Percentiles rank a stretch among this genome's conserved stretches.
Conservation (phyloP, 352 stramenopile genomes). For the Albugo laibachii region DNA sequence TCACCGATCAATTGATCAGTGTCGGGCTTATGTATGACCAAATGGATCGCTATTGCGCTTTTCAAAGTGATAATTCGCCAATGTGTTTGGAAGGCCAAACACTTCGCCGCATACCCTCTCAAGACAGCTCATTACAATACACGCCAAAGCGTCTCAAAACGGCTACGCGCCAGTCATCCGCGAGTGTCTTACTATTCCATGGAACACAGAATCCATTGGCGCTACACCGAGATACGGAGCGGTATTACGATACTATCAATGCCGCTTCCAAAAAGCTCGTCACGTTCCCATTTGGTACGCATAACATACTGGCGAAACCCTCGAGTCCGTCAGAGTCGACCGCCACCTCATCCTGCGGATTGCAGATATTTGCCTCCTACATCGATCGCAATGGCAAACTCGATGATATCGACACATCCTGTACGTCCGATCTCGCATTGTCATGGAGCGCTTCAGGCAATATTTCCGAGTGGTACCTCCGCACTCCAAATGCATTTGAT, state of each 20-base stretch:
- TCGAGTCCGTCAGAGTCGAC: constrained; percentile 14
- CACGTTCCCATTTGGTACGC: constrained; percentile 14
- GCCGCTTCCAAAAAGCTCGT: constrained; percentile 26
- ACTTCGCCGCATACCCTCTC: background rate
- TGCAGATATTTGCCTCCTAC: constrained; percentile 37
- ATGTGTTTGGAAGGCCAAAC: constrained; percentile 15
- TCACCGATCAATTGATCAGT: constrained; percentile 24
- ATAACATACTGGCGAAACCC: constrained; percentile 15
- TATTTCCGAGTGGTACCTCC: too few species aligned
- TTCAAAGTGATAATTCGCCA: constrained; percentile 17
- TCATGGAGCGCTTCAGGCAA: too few species aligned
- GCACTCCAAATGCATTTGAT: too few species aligned
- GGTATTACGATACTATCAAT: constrained; percentile 11
- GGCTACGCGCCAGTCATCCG: constrained; percentile 12
- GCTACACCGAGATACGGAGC: constrained; percentile 2
- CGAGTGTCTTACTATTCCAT: constrained; percentile 33
- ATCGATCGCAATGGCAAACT: constrained; percentile 22
- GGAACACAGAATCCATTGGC: constrained; percentile 20
- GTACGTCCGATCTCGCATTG: constrained; percentile 13
- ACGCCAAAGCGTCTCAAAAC: constrained; percentile 15
- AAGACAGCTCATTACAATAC: background rate
- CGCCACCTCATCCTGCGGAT: constrained; percentile 12
- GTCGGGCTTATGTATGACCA: constrained; percentile 19
- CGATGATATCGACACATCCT: constrained; percentile 26
- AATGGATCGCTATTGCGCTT: constrained; percentile 36